Base-by-base conservation (phyloP, 441 rosid species). In the Erysimum cheiri region DNA sequence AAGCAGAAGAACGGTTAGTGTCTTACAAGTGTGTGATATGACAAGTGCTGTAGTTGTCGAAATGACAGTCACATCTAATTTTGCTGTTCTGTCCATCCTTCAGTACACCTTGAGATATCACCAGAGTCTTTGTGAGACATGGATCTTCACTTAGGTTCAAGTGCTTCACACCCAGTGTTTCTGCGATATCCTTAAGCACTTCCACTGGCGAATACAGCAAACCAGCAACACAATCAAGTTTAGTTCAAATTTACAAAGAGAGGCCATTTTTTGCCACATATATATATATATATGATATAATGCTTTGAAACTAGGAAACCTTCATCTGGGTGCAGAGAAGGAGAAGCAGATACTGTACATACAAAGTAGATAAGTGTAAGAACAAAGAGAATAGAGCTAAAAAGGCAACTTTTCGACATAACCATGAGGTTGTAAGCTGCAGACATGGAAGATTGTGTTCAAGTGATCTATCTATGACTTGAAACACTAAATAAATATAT, bases 21-120 rank as follows among this genome's bases (percentile, higher is more conserved):
- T 60, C 77, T 60, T 83, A 80, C 84, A 83, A 22, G 44, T 52
- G 71, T 17, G 67, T 72, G 56, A 81, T 69, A 57, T 77, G 85
- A 76, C 83, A 75, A 54, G 78, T 81, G 60, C 53, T 80, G 70
- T 49, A 67, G 59, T 85, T 83, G 24, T 75, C 46, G 70, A 85
- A 60, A 62, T 3, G 7, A 55, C 74, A 75, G 29, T 75, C 64
- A 55, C 78, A 75, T 75, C 8, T 63, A 31, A 75, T 69, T 35
- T 66, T 75, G 52, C 74, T 75, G 61, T 63, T 75, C 9, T 75
- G 70, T 17, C 74, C 74, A 47, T 54, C 47, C 29, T 69, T 47
- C 10, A 39, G 64, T n/a, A 28, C 66, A 35, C 35, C 70, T 29
- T 28, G 29, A 29, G 71, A 56, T 69, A 75, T 69, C 9, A 60